These are phyloP conservation scores for Coemansia sp. DNA, from an alignment of 192 early-diverging fungal species.

Conservation along the genomic window DNA sequence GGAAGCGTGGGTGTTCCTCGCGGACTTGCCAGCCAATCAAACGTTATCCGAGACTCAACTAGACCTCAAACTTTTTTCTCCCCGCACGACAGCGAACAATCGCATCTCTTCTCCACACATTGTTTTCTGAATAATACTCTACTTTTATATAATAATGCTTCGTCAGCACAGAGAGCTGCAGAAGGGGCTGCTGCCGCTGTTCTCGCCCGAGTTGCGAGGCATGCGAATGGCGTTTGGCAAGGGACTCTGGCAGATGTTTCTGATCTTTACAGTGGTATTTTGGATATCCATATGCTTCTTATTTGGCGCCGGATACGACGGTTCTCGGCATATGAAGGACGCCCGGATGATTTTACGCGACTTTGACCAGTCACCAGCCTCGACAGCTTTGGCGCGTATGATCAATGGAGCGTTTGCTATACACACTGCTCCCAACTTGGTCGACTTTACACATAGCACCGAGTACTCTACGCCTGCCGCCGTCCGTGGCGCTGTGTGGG, in stretches of 20 bases:
- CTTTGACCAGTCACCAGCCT: constrained; percentile 34
- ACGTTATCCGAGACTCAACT: not conserved
- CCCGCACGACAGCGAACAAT: not conserved
- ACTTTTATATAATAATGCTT: constrained; percentile 14
- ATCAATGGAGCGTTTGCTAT: constrained; percentile 26
- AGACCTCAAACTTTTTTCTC: not conserved
- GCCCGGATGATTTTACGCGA: constrained; percentile 33
- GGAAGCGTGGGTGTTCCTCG: not conserved
- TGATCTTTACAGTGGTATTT: constrained; percentile 47
- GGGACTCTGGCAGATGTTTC: constrained; percentile 39
- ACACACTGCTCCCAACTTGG: constrained; percentile 16
- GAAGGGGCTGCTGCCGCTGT: constrained; percentile 46
- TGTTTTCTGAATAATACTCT: not conserved
- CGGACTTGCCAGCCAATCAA: constrained; percentile 2
- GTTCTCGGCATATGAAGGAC: constrained; percentile 49
- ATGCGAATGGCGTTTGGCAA: constrained; percentile 52
- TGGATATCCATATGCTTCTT: constrained; percentile 54
- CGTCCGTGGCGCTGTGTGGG: constrained; percentile 44
- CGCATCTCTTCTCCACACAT: not conserved
- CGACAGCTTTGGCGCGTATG: constrained; percentile 22
- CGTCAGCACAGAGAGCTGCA: constrained; percentile 42
- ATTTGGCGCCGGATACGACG: constrained; percentile 54
- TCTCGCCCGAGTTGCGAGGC: constrained; percentile 51
- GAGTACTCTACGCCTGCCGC: constrained; percentile 12
- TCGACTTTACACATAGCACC: constrained; percentile 18